Evolutionary conservation across 2,329 filamentous ascomycete genomes (phyloP), one percentile per base, ranked within the genome.

Genomic region (Aspergillus floridensis): DNA sequence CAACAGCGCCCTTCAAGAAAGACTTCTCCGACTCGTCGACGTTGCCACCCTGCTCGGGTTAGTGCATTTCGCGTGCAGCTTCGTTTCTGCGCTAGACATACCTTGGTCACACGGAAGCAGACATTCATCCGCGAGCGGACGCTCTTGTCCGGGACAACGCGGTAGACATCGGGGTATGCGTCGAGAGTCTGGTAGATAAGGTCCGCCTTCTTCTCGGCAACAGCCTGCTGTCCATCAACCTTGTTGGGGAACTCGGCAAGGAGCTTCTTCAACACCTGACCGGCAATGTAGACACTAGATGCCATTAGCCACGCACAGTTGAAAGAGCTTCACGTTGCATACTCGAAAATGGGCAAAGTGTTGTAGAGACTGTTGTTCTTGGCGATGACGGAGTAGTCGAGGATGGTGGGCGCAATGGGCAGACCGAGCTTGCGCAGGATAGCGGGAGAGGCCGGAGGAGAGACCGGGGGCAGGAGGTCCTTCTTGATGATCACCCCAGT

Each of bases 281-380:
- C 92, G 16, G 91, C 91, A 56, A 97, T 86, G 69, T 89, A 98
- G 41, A 97, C 90, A 74, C 93, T 93, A 24, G 1, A 26, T 11
- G 49, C 16, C 5, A n/a, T 56, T 61, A 57, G 56, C 22, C 12
- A 31, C 12, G 26, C 12, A 22, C 1, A 32, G 1, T 12, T 11
- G 3, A 19, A n/a, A 21, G 14, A 10, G 16, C n/a, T 32, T 11
- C 24, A 19, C 11, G 10, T 46, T 19, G 12, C 65, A 38, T 53
- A 68, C 65, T 68, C 65, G 63, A 98, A 96, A 70, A 98, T 96
- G 70, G 91, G 93, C 11, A 98, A 80, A 0, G 93, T 98, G 78
- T 98, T 98, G 81, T 98, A 98, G 29, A 98, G 83, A 67, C 90
- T 95, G 80, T 96, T 95, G 79, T 96, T 96, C 82, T 96, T 96